phyloP scores from a whole-genome alignment of 768 basidiomycete genomes.

The Coprinopsis marcescibilis region DNA sequence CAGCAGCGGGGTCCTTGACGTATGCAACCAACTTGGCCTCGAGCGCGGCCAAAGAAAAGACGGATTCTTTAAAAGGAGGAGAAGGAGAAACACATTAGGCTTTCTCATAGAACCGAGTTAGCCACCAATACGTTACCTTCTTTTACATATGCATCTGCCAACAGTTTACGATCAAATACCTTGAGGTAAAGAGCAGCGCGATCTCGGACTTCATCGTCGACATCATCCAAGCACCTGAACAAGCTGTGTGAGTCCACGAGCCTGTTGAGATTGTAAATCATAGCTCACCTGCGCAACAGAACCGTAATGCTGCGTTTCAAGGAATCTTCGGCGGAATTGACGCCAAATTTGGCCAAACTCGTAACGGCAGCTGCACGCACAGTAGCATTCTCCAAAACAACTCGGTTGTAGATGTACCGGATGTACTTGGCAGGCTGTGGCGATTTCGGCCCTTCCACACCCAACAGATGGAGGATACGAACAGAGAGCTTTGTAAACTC shows the following conservation, averaged over 20 bases:
- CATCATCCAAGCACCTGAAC: constrained; percentile 88
- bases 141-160: constrained; percentile 86
- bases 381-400: constrained; percentile 96
- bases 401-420: constrained; percentile 99
- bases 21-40: constrained; percentile 93
- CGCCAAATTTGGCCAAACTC: constrained; percentile 93
- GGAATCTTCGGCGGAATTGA: constrained; percentile 72
- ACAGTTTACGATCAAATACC: constrained; percentile 68
- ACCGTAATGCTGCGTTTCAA: constrained; percentile 86
- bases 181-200: constrained; percentile 93
- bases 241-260: constrained; percentile 7
- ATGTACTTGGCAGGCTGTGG: constrained; percentile 98
- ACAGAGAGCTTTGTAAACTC: constrained; percentile 99
- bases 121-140: constrained; percentile 62
- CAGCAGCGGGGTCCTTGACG: constrained; percentile 74
- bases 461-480: constrained; percentile 90
- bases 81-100: too few relatives aligned
- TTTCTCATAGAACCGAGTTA: background rate
- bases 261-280: background rate
- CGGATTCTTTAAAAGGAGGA: constrained; percentile 64
- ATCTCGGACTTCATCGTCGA: constrained; percentile 98
- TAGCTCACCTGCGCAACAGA: constrained; percentile 68
- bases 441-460: constrained; percentile 92
- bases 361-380: constrained; percentile 95
- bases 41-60: constrained; percentile 84